A percentile compares a stretch with the other conserved stretches of the same genome.
phyloP scores from a whole-genome alignment of 495 filamentous ascomycete species.

The Aspergillus biplanus region DNA sequence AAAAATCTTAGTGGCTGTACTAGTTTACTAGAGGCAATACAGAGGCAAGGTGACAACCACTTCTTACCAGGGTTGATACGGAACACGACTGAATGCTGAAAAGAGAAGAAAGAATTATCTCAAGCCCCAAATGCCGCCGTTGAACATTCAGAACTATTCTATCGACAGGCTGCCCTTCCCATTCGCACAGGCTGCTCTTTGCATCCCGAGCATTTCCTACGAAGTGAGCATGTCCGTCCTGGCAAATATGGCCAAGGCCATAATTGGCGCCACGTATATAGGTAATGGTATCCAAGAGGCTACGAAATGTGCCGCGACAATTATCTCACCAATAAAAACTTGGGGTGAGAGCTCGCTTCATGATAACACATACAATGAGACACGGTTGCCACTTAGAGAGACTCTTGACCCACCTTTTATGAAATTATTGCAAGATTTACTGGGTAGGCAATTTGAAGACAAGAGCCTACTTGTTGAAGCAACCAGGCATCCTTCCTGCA shows the following conservation, averaged over 20 bases:
- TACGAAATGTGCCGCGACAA: neutral
- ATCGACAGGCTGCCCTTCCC: neutral
- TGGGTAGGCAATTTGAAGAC: neutral
- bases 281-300: neutral
- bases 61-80: slow-evolving; percentile 1
- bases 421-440: neutral
- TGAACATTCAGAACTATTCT: slow-evolving; percentile 1
- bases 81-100: neutral
- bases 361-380: neutral
- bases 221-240: neutral
- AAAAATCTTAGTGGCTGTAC: neutral
- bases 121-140: neutral
- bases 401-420: neutral
- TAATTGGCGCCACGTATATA: slow-evolving; percentile 1
- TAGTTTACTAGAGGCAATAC: neutral
- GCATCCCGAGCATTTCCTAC: slow-evolving; percentile 11
- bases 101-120: neutral
- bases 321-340: neutral
- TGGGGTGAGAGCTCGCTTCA: neutral
- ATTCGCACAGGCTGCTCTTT: slow-evolving; percentile 4
- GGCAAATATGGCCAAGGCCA: neutral
- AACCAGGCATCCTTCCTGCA: neutral
- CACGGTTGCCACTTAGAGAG: neutral
- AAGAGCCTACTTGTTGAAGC: neutral
- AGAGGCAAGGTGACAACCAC: neutral